Evolutionary conservation across 352 stramenopile genomes (phyloP).

Genomic region (Phytophthora melonis): DNA sequence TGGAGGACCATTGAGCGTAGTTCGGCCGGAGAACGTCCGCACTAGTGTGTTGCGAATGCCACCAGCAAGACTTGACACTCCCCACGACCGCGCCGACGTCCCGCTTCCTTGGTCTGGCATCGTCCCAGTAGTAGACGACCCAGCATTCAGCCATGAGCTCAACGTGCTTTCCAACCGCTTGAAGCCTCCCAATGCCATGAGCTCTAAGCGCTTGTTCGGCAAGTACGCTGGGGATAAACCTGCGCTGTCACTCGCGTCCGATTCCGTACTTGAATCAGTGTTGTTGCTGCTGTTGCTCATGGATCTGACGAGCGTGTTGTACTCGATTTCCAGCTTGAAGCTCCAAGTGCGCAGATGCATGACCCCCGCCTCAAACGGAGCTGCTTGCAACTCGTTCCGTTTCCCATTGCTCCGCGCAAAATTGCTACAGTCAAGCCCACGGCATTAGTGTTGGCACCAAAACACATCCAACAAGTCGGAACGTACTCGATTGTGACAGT

Average conservation of each 20-base stretch:
- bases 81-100: slow-evolving; percentile 32
- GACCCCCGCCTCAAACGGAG: slow-evolving; percentile 60
- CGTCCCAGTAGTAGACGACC: slow-evolving; percentile 10
- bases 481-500: slow-evolving; percentile 64
- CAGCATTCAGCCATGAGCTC: slow-evolving; percentile 41
- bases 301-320: slow-evolving; percentile 45
- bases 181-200: slow-evolving; percentile 49
- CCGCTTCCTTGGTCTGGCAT: slow-evolving; percentile 17
- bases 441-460: not conserved
- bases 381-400: slow-evolving; percentile 49
- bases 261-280: slow-evolving; percentile 23
- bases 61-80: slow-evolving; percentile 36
- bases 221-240: not conserved
- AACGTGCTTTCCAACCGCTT: slow-evolving; percentile 50
- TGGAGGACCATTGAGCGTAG: slow-evolving; percentile 20
- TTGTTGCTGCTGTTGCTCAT: slow-evolving; percentile 28
- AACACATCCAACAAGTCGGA: not conserved
- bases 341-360: slow-evolving; percentile 58
- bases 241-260: slow-evolving; percentile 7
- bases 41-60: slow-evolving; percentile 43
- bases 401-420: slow-evolving; percentile 49
- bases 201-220: slow-evolving; percentile 28
- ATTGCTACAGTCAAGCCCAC: slow-evolving; percentile 15
- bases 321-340: slow-evolving; percentile 59
- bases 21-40: slow-evolving; percentile 39